Evolutionary conservation across 1,284 basidiomycete genomes (phyloP), one percentile per base, ranked within the genome.

Genomic region (Schizopora paradoxa): DNA sequence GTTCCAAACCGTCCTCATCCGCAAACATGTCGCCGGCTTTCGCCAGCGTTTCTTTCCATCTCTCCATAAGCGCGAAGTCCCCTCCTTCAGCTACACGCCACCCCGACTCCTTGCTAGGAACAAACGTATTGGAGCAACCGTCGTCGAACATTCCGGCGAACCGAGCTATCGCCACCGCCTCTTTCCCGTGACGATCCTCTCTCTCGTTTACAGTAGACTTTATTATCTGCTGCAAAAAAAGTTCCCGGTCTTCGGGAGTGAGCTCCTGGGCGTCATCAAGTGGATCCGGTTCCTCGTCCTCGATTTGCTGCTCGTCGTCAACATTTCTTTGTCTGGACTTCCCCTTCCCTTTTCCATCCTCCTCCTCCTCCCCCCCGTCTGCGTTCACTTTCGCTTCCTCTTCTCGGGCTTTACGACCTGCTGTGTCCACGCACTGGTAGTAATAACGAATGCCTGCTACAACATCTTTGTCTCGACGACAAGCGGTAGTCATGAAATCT

Each of bases 261-360:
- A 35, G 14, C 10, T 35, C 33, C 10, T 10, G n/a, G n/a, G n/a
- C 3, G 6, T 35, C 33, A 16, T 4, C 33, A 10, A 10, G 10
- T 8, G 19, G 18, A 1, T 43, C 26, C 19, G 14, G 18, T 19
- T 35, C 33, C 2, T 35, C 33, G 33, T 4, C 33, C 19, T 8
- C 16, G 3, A 35, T 52, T 33, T 54, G 51, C 13, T 36, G 10
- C 19, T 48, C 46, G 32, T 58, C 55, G 8, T 35, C 33, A 13
- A 19, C 10, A 10, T 35, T 22, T 22, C 4, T 2, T 3, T 35
- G 8, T 10, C 22, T 22, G 2, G 33, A 10, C 32, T 5, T 19
- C 10, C 22, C 33, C 10, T 13, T 22, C 2, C 6, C 22, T 35
- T 35, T 22, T 6, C 22, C 33, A 3, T 13, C 7, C 14, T 35